Evolutionary conservation across 768 basidiomycete genomes (phyloP).

Genomic region (Tubosaeta sp.): DNA sequence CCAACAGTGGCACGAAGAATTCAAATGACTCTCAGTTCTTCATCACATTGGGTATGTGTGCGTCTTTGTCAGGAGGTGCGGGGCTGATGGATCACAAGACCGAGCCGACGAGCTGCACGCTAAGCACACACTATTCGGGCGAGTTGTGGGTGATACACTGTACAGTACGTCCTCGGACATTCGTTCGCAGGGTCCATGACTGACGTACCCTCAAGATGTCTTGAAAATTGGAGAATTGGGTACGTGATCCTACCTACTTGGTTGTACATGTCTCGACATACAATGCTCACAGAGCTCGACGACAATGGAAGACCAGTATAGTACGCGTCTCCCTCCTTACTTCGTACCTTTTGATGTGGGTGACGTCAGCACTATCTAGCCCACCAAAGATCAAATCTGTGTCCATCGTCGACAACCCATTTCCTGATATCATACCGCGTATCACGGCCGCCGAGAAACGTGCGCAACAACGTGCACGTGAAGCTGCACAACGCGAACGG

Average conservation of each 20-base stretch:
- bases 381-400: conserved; percentile 89
- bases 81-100: conserved; percentile 41
- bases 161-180: conserved; percentile 59
- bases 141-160: conserved; percentile 81
- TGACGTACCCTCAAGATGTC: conserved; percentile 53
- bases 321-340: conserved; percentile 38
- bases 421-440: conserved; percentile 90
- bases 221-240: conserved; percentile 90
- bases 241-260: conserved; percentile 33
- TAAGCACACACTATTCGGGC: conserved; percentile 94
- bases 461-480: conserved; percentile 76
- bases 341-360: neutral
- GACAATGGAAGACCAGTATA: conserved; percentile 75
- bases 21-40: conserved; percentile 95
- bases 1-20: conserved; percentile 81
- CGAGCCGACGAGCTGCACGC: conserved; percentile 90
- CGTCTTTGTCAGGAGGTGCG: neutral
- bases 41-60: conserved; percentile 73
- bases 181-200: neutral
- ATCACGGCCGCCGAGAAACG: conserved; percentile 93
- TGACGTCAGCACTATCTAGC: conserved; percentile 35
- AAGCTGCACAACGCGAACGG: conserved; percentile 70
- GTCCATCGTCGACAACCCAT: conserved; percentile 88
- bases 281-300: conserved; percentile 53
- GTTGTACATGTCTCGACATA: neutral